Evolutionary conservation across 371 early-diverging fungal species (phyloP), one percentile per base, ranked within the genome.

Genomic region (Mucor velutinosus): DNA sequence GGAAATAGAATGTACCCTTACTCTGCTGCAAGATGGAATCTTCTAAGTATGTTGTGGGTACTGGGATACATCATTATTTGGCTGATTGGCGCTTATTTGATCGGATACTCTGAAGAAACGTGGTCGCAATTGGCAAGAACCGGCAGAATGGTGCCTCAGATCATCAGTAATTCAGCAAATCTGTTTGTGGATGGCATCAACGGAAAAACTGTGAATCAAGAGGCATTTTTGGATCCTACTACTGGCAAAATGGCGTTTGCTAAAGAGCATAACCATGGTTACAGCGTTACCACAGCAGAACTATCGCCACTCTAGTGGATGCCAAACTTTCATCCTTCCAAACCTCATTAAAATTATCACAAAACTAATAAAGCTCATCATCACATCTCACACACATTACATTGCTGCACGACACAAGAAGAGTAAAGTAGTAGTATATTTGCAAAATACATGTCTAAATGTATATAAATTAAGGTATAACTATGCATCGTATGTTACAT

Each of bases 21-120:
- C 49, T 43, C 65, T n/a, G 60, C 65, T 17, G 64, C 62, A 15
- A 47, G 53, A 7, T 60, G 60, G 47, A 65, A 61, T 30, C 19
- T 49, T 6, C 41, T 70, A 4, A 53, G 47, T 19, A 61, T 70
- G 19, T 5, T 70, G 19, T 70, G 70, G 70, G 43, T 61, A 5
- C 3, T 61, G 1, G 51, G 61, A 3, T 65, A 45, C 45, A 47
- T 57, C 5, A 49, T 65, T 2, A n/a, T 70, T 4, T 70, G 62
- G 61, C 10, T 39, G 4, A 65, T 70, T 56, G 70, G 70, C 37
- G 65, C 60, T 19, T 70, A 61, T 19, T 23, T 70, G 49, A 70
- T 70, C n/a, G 70, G 70, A 0, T 65, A 64, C 35, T 55, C 70
- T 15, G 65, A 61, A 33, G 57, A 60, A 23, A 55, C 65, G 0